phyloP scores from a whole-genome alignment of 768 basidiomycete species.

The Serendipita vermifera region DNA sequence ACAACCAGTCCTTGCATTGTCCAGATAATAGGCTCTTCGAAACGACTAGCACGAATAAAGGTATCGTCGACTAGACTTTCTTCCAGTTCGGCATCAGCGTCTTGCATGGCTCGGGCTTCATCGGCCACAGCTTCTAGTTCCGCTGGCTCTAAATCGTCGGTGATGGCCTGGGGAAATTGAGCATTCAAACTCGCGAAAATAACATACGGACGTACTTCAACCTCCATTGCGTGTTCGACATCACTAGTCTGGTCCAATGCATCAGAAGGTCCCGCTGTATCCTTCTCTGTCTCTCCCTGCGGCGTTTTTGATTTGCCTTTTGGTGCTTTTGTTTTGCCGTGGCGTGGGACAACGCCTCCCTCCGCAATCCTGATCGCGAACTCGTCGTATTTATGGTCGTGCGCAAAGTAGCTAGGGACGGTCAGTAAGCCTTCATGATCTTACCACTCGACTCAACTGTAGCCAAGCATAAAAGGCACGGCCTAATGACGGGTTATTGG shows the following conservation, averaged over 20 bases:
- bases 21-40: conserved; percentile 3
- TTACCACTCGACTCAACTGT: background rate
- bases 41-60: background rate
- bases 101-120: conserved; percentile 11
- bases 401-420: background rate
- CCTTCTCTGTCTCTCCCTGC: background rate
- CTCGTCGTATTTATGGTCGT: conserved; percentile 4
- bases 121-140: background rate
- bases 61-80: conserved; percentile 11
- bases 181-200: conserved; percentile 6
- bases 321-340: background rate
- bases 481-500: background rate
- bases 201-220: background rate
- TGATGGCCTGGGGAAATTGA: conserved; percentile 16
- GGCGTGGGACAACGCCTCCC: conserved; percentile 3
- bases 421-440: background rate
- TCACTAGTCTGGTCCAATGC: background rate
- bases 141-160: conserved; percentile 3
- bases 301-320: background rate
- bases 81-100: conserved; percentile 9
- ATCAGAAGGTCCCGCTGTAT: background rate
- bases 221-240: too few species aligned
- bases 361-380: background rate
- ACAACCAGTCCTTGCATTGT: conserved; percentile 19
- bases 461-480: background rate